phyloP scores from a whole-genome alignment of 345 rosid genomes.

The Brassica juncea region DNA sequence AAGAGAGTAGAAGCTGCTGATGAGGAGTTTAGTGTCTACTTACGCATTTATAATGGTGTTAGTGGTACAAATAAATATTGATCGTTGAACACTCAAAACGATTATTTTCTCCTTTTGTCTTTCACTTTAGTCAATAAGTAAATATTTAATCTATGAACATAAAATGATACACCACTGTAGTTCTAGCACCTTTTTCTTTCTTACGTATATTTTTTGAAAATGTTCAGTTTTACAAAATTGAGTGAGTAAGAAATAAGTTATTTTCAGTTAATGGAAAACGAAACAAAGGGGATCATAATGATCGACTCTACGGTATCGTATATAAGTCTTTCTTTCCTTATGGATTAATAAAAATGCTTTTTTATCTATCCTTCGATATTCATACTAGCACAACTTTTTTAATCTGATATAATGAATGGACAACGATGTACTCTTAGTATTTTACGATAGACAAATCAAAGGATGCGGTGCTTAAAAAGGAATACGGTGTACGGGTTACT shows the following conservation, averaged over 20 bases:
- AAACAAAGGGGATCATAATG: too few relatives aligned
- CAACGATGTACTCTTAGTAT: background rate
- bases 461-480: background rate
- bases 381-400: background rate
- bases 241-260: background rate
- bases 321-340: background rate
- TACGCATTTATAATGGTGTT: slow-evolving; percentile 28
- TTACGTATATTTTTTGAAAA: background rate
- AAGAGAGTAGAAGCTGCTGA: background rate
- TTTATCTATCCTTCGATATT: background rate
- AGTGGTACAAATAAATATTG: background rate
- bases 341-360: background rate
- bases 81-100: background rate
- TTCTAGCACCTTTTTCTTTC: background rate
- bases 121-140: background rate
- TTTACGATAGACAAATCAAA: background rate
- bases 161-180: background rate
- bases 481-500: background rate
- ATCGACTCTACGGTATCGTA: background rate
- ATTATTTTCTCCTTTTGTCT: background rate
- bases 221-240: background rate
- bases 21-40: slow-evolving; percentile 3
- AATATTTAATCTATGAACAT: background rate
- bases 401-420: background rate
- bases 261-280: too few relatives aligned